These are phyloP conservation scores for Quercus phellos DNA, from an alignment of 331 rosid genomes.

Conservation along the genomic window DNA sequence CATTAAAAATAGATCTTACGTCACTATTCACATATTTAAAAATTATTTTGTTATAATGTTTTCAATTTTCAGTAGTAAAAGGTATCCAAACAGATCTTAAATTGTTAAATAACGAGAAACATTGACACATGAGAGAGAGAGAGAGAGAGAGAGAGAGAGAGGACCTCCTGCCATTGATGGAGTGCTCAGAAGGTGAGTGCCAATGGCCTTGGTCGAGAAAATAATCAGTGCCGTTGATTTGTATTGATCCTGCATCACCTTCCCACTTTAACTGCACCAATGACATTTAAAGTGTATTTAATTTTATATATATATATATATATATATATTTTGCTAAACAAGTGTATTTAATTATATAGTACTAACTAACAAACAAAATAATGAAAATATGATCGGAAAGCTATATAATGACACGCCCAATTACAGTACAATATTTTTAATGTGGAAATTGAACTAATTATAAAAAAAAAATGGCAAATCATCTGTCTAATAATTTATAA, in stretches of 20 bases:
- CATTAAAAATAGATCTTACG: too few relatives aligned
- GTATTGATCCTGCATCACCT: slow-evolving; percentile 43
- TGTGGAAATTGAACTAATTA: too few relatives aligned
- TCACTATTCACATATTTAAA: too few relatives aligned
- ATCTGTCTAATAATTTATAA: too few relatives aligned
- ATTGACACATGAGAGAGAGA: not conserved
- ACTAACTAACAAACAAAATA: not conserved
- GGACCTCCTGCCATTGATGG: slow-evolving; percentile 61
- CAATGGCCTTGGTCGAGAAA: slow-evolving; percentile 55
- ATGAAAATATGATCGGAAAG: not conserved
- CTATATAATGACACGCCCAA: not conserved
- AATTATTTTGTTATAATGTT: too few relatives aligned
- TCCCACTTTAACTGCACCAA: slow-evolving; percentile 43
- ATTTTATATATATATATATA: too few relatives aligned
- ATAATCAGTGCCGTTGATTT: slow-evolving; percentile 38
- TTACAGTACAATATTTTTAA: too few relatives aligned
- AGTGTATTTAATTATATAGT: not conserved
- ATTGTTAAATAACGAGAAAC: not conserved
- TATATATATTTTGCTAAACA: too few relatives aligned
- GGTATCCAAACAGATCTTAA: too few relatives aligned
- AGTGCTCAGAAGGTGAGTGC: slow-evolving; percentile 78
- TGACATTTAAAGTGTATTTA: not conserved
- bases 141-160: not conserved
- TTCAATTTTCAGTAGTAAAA: too few relatives aligned
- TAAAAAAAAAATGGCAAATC: too few relatives aligned